Conservation (phyloP, 352 stramenopile species). For the Phytopythium aichiense region DNA sequence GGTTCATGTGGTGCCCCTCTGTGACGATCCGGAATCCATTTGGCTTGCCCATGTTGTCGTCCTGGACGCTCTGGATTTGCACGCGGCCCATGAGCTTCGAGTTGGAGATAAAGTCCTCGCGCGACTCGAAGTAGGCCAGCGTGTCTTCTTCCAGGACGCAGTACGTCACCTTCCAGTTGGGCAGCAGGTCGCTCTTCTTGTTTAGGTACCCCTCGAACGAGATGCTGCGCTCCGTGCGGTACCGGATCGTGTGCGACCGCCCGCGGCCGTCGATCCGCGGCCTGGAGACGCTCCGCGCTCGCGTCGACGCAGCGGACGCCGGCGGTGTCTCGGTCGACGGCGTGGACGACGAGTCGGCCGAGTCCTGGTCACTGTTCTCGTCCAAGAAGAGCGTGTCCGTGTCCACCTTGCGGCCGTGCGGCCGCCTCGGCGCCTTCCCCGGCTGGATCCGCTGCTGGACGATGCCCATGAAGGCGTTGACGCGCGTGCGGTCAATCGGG, state of each 20-base stretch:
- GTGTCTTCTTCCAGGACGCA: slow-evolving; percentile 78
- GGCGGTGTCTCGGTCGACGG: slow-evolving; percentile 7
- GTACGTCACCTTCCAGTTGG: slow-evolving; percentile 69
- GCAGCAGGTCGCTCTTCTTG: slow-evolving; percentile 77
- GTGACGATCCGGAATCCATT: slow-evolving; percentile 68
- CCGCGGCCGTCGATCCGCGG: slow-evolving; percentile 19
- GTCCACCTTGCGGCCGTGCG: slow-evolving; percentile 32
- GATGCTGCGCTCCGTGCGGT: slow-evolving; percentile 61
- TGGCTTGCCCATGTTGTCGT: slow-evolving; percentile 58
- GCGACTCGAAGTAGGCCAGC: slow-evolving; percentile 72
- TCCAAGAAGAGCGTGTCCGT: slow-evolving; percentile 55
- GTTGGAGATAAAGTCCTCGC: slow-evolving; percentile 82
- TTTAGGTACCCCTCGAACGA: slow-evolving; percentile 82
- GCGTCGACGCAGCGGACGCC: slow-evolving; percentile 1
- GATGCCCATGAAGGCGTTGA: slow-evolving; percentile 46
- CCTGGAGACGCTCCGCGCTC: not conserved
- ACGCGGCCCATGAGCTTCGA: slow-evolving; percentile 73
- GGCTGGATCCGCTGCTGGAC: slow-evolving; percentile 68
- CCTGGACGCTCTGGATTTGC: slow-evolving; percentile 59
- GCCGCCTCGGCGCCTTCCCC: slow-evolving; percentile 29
- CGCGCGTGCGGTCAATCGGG: slow-evolving; percentile 38
- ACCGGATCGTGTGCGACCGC: slow-evolving; percentile 63
- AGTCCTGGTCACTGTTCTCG: slow-evolving; percentile 33
- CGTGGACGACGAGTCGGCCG: slow-evolving; percentile 17
- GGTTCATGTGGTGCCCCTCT: slow-evolving; percentile 61